Evolutionary conservation across 208 protist genomes (phyloP).

Genomic region (Trypanosoma caninum): DNA sequence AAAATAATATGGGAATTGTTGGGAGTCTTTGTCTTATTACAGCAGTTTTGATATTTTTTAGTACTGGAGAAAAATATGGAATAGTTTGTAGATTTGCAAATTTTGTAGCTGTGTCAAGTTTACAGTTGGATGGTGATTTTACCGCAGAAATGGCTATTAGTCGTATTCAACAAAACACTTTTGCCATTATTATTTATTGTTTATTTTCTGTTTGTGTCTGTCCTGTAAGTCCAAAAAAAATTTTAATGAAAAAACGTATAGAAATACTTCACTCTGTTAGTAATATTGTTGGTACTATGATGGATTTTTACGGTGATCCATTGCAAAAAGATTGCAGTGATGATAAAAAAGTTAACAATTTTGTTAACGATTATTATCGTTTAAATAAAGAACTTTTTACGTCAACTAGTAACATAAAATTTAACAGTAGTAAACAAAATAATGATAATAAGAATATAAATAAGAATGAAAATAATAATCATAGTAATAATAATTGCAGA

Average conservation of each 20-base stretch:
- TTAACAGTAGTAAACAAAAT: not conserved
- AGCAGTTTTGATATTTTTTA: constrained; percentile 69
- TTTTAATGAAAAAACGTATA: constrained; percentile 55
- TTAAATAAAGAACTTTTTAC: too few species aligned
- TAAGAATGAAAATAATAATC: not conserved
- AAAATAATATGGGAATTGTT: constrained; percentile 43
- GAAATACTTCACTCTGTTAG: constrained; percentile 39
- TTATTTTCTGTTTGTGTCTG: constrained; percentile 61
- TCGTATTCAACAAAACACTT: constrained; percentile 84
- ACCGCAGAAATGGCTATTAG: constrained; percentile 47
- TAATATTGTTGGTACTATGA: constrained; percentile 35
- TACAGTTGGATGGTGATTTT: constrained; percentile 24
- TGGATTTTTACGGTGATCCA: constrained; percentile 49
- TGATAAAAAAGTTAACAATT: too few species aligned
- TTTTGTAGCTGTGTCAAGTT: constrained; percentile 60
- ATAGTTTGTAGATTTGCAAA: constrained; percentile 67
- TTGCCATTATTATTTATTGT: constrained; percentile 81
- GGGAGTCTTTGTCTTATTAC: constrained; percentile 60
- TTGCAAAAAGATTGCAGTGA: constrained; percentile 25
- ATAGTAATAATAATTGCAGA: not conserved
- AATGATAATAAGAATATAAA: constrained; percentile 12
- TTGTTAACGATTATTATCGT: too few species aligned
- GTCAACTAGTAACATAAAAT: not conserved
- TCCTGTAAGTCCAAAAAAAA: constrained; percentile 56
- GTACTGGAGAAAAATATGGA: constrained; percentile 47